Conservation (phyloP, 768 basidiomycete genomes). For the Agrocybe praecox region DNA sequence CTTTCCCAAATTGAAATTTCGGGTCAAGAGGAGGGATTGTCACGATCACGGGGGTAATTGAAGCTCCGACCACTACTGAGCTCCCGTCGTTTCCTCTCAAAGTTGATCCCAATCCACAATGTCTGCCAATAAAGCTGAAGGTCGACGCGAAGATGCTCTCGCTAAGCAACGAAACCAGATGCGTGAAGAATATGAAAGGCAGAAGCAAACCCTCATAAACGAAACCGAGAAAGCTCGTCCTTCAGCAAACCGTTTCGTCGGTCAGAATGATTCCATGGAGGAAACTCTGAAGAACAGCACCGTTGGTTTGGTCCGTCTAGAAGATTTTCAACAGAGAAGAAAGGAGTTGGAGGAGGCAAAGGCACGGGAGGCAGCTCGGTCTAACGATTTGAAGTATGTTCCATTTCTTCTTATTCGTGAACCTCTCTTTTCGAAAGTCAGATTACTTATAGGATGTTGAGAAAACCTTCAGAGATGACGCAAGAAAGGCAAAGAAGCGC, state of each 20-base stretch:
- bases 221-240: conserved; percentile 95
- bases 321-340: conserved; percentile 89
- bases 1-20: conserved; percentile 13
- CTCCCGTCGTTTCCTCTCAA: conserved; percentile 9
- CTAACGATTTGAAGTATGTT: conserved; percentile 86
- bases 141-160: conserved; percentile 85
- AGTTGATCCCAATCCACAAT: conserved; percentile 38
- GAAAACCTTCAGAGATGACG: conserved; percentile 85
- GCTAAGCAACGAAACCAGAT: conserved; percentile 80
- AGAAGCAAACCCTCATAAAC: conserved; percentile 78
- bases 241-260: conserved; percentile 86
- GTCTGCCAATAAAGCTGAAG: conserved; percentile 79
- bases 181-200: conserved; percentile 81
- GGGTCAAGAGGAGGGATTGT: conserved; percentile 4
- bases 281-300: conserved; percentile 90
- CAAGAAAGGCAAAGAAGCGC: conserved; percentile 87
- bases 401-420: conserved; percentile 15
- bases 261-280: conserved; percentile 93
- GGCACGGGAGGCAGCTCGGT: conserved; percentile 84
- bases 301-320: conserved; percentile 87
- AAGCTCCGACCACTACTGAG: conserved; percentile 26
- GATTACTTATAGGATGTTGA: conserved; percentile 79
- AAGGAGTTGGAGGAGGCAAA: conserved; percentile 92
- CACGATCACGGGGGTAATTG: conserved; percentile 16
- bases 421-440: conserved; percentile 23